phyloP scores from a whole-genome alignment of 2,329 filamentous ascomycete species.

The Calonectria pseudoreteaudii region DNA sequence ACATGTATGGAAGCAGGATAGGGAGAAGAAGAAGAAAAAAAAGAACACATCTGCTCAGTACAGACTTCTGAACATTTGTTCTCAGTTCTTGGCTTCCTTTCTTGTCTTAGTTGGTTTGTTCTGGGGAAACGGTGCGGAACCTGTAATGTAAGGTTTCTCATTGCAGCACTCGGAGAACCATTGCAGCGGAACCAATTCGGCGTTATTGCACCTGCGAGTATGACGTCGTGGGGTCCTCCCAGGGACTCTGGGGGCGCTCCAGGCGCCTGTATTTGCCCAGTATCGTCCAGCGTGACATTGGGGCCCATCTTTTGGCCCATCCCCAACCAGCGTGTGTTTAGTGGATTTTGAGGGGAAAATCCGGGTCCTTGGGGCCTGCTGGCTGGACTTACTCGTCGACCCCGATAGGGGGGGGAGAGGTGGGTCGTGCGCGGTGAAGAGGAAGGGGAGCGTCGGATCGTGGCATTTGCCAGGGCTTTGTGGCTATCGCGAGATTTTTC shows the following conservation, averaged over 20 bases:
- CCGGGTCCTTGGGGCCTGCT: neutral
- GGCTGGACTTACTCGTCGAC: conserved; percentile 20
- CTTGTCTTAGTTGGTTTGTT: conserved; percentile 4
- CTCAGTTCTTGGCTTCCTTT: neutral
- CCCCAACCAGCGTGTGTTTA: conserved; percentile 1
- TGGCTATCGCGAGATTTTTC: neutral
- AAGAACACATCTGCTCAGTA: neutral
- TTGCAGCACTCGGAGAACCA: neutral
- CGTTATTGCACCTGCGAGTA: conserved; percentile 12
- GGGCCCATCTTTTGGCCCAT: neutral
- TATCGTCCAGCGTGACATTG: neutral
- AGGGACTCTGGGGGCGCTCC: neutral
- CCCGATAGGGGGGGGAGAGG: conserved; percentile 10
- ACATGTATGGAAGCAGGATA: neutral
- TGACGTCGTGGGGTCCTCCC: neutral
- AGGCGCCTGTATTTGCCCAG: neutral
- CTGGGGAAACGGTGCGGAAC: neutral
- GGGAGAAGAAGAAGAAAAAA: too few species aligned
- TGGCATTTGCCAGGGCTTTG: neutral
- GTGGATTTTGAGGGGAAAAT: conserved; percentile 15
- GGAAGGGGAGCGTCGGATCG: neutral
- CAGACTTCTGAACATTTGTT: neutral
- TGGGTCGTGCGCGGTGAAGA: neutral
- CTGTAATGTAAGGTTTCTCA: neutral
- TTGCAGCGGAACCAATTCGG: conserved; percentile 10